These are phyloP conservation scores for Kurtzmaniella quercitrusa DNA, from an alignment of 1,139 yeast genomes.

Conservation along the genomic window DNA sequence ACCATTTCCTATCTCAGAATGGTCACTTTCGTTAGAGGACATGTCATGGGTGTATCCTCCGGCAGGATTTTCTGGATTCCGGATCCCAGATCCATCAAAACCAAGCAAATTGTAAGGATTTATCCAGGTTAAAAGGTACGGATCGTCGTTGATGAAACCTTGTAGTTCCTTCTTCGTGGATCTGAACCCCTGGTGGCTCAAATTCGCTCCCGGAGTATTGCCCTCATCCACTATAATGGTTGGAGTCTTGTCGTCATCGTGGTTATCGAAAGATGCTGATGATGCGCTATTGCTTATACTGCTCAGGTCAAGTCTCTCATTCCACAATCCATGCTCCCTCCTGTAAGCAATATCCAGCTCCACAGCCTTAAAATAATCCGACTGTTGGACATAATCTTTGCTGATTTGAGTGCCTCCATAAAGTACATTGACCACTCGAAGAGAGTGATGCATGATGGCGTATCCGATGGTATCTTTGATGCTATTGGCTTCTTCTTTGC, in stretches of 20 bases:
- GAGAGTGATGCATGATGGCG: slow-evolving; percentile 21
- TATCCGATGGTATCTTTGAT: slow-evolving; percentile 36
- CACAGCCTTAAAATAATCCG: slow-evolving; percentile 22
- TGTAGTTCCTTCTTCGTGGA: slow-evolving; percentile 21
- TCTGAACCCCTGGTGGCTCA: slow-evolving; percentile 3
- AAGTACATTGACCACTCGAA: slow-evolving; percentile 20
- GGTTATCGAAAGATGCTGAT: no score
- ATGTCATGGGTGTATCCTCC: not conserved
- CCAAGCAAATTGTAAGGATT: slow-evolving; percentile 28
- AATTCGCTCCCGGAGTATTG: not conserved
- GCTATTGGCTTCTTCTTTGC: slow-evolving; percentile 12
- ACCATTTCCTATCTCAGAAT: slow-evolving; percentile 1
- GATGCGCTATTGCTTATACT: not conserved
- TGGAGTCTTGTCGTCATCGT: not conserved
- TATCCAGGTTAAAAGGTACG: slow-evolving; percentile 30
- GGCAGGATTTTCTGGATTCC: no score
- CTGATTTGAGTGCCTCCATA: slow-evolving; percentile 14
- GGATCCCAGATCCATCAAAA: slow-evolving; percentile 9
- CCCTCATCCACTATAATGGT: not conserved
- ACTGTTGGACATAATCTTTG: slow-evolving; percentile 19
- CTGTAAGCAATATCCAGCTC: slow-evolving; percentile 27
- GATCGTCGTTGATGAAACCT: slow-evolving; percentile 29
- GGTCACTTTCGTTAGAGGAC: slow-evolving; percentile 2
- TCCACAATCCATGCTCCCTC: slow-evolving; percentile 27
- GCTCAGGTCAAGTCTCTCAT: slow-evolving; percentile 18